Evolutionary conservation across 2,329 filamentous ascomycete genomes (phyloP).

Genomic region (Aspergillus aculeatinus): DNA sequence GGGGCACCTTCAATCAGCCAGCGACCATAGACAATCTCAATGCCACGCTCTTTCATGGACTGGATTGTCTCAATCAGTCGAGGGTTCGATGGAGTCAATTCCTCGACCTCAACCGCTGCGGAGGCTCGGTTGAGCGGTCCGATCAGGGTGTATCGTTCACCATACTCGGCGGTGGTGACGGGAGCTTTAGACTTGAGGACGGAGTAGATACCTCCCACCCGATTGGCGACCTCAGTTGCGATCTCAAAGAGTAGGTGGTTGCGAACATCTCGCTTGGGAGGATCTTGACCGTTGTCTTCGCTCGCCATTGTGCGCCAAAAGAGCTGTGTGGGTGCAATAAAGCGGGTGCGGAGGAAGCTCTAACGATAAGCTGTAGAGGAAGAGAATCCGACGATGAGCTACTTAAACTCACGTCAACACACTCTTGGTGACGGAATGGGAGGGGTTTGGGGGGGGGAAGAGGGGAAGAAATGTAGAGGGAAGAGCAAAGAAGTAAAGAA

Average conservation of each 20-base stretch:
- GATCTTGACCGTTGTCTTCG: constrained; percentile 60
- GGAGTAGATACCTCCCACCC: constrained; percentile 98
- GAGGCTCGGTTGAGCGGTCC: constrained; percentile 90
- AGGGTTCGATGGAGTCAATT: constrained; percentile 78
- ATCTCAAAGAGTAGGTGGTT: constrained; percentile 97
- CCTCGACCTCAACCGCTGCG: constrained; percentile 96
- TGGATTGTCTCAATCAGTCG: constrained; percentile 79
- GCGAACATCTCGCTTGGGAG: constrained; percentile 69
- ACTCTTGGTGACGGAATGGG: background rate
- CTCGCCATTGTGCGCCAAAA: constrained; percentile 12
- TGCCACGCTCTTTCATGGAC: constrained; percentile 89
- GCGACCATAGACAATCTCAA: constrained; percentile 86
- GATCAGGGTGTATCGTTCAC: constrained; percentile 91
- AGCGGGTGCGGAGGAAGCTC: background rate
- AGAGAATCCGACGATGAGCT: background rate
- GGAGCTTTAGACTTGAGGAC: constrained; percentile 98
- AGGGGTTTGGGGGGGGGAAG: background rate
- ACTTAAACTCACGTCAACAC: background rate
- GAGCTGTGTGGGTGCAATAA: background rate
- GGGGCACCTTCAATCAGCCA: constrained; percentile 98
- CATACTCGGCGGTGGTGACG: constrained; percentile 97
- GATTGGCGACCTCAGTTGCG: constrained; percentile 94
- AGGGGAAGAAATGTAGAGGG: background rate
- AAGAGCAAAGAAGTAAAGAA: background rate
- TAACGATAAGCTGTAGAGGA: background rate